Evolutionary conservation across 805 yeast genomes (phyloP).

Genomic region (Saturnispora halmiae): DNA sequence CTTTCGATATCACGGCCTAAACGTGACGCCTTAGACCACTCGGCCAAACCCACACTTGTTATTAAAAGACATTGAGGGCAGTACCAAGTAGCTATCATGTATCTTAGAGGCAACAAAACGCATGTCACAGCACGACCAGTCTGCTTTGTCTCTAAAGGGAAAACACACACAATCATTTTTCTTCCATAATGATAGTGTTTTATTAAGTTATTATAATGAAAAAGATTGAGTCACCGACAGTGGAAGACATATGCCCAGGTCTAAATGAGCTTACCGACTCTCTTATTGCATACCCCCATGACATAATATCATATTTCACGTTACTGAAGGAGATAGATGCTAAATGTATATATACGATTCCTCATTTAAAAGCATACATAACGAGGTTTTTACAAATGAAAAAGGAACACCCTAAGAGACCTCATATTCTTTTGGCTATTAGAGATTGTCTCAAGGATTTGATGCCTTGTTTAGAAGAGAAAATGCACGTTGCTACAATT

Average conservation of each 20-base stretch:
- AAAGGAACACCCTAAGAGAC: slow-evolving; percentile 31
- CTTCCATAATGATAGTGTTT: too few species aligned
- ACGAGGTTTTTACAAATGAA: slow-evolving; percentile 35
- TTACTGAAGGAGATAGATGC: slow-evolving; percentile 90
- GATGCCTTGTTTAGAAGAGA: slow-evolving; percentile 89
- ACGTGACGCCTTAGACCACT: slow-evolving; percentile 26
- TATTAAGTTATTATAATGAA: too few species aligned
- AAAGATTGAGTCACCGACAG: slow-evolving; percentile 17
- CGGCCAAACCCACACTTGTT: slow-evolving; percentile 22
- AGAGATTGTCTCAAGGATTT: slow-evolving; percentile 50
- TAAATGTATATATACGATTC: slow-evolving; percentile 70
- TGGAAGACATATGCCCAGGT: slow-evolving; percentile 59
- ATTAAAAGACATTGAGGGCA: not conserved
- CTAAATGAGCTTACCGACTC: slow-evolving; percentile 87
- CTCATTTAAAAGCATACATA: slow-evolving; percentile 51
- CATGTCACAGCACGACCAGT: not conserved
- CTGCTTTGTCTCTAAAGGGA: not conserved
- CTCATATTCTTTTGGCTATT: slow-evolving; percentile 31
- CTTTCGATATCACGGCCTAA: slow-evolving; percentile 24
- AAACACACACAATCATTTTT: too few species aligned
- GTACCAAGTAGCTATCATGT: not conserved
- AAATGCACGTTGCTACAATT: slow-evolving; percentile 92
- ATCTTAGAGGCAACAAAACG: too few species aligned
- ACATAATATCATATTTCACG: slow-evolving; percentile 76
- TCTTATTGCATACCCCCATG: slow-evolving; percentile 81